phyloP scores from a whole-genome alignment of 2,329 filamentous ascomycete genomes.

The Trichoderma guizhouense region DNA sequence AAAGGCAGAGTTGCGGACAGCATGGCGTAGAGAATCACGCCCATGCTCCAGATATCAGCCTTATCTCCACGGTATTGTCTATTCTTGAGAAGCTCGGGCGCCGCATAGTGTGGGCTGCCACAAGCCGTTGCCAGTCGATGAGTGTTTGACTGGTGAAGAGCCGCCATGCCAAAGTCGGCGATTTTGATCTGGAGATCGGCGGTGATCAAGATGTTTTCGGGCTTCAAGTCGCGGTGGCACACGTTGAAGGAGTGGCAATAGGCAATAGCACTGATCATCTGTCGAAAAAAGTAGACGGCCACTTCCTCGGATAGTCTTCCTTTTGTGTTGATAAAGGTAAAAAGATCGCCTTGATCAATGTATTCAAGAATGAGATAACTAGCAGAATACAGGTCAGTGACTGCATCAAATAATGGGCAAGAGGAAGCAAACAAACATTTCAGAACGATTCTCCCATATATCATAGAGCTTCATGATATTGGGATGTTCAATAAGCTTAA shows the following conservation, averaged over 20 bases:
- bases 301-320: conserved; percentile 76
- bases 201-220: conserved; percentile 91
- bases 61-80: conserved; percentile 76
- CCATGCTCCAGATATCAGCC: conserved; percentile 93
- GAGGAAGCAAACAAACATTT: conserved; percentile 65
- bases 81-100: conserved; percentile 82
- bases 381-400: neutral
- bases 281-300: conserved; percentile 80
- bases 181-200: conserved; percentile 77
- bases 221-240: conserved; percentile 93
- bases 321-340: conserved; percentile 74
- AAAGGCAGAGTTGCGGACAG: conserved; percentile 83
- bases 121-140: conserved; percentile 85
- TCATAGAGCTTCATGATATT: conserved; percentile 94
- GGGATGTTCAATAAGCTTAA: conserved; percentile 92
- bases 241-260: conserved; percentile 95
- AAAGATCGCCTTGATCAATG: conserved; percentile 75
- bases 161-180: conserved; percentile 97
- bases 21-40: conserved; percentile 85
- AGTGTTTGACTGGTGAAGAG: conserved; percentile 74
- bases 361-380: conserved; percentile 96
- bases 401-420: neutral
- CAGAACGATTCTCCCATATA: conserved; percentile 94
- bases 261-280: conserved; percentile 86
- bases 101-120: conserved; percentile 94